Evolutionary conservation across 2,329 filamentous ascomycete species (phyloP), one percentile per base, ranked within the genome.

Genomic region (Apiospora aurea): DNA sequence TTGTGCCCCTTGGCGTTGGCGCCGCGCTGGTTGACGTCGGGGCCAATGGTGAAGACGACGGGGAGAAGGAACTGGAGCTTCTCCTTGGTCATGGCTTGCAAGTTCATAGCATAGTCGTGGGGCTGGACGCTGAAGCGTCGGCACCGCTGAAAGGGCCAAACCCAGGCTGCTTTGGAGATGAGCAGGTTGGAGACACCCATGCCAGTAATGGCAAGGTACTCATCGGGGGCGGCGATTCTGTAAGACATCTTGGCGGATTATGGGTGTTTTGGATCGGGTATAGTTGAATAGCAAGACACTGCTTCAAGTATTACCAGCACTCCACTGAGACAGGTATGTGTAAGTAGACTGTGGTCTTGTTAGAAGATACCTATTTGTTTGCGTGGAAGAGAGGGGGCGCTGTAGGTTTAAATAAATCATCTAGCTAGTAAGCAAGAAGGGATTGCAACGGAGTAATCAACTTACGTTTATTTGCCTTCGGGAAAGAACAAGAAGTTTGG

Each of bases 21-120:
- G 13, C 87, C 87, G 41, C 88, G 84, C 53, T 84, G 82, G 74
- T 92, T 91, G 74, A 96, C 90, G 74, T 94, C 90, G 0, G 94
- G 94, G 18, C 94, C 94, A 73, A 96, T 92, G 49, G 94, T 96
- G 83, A 96, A 96, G 74, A 96, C 93, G 14, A 94, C 93, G 2
- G 94, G 94, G 0, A 96, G 88, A 6, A 91, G 87, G 80, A 96
- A 95, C 75, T 95, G 93, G 3, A 96, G 87, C 81, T 97, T 97
- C 84, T 97, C 94, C 77, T 92, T 90, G 24, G 94, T 97, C 94
- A 97, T 97, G 71, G 94, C 94, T 79, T 95, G 93, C 1, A 97
- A 85, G 71, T 91, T 91, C 87, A 97, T 93, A 72, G 89, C 90
- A 82, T 96, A 96, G 82, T 97, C 94, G 79, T 94, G 93, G 0